Evolutionary conservation across 2,329 filamentous ascomycete species (phyloP).

Genomic region (Elsinoe arachidis): DNA sequence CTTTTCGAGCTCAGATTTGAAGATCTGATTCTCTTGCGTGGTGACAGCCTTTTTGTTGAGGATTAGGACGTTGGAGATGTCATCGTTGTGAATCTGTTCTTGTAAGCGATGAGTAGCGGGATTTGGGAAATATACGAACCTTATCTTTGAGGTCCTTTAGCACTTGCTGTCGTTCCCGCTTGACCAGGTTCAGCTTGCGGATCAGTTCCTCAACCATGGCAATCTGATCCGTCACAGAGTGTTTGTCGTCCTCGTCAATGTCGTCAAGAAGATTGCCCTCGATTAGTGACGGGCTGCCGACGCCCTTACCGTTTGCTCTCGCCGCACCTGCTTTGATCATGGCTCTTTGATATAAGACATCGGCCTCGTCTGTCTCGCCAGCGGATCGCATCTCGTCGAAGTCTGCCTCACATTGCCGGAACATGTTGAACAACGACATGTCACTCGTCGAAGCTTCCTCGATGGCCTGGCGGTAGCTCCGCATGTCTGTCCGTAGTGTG

Average conservation of each 20-base stretch:
- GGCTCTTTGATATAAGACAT: slow-evolving; percentile 79
- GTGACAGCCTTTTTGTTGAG: slow-evolving; percentile 95
- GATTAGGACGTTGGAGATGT: slow-evolving; percentile 95
- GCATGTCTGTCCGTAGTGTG: slow-evolving; percentile 76
- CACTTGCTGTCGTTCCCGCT: slow-evolving; percentile 82
- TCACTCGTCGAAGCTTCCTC: slow-evolving; percentile 86
- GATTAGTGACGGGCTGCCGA: slow-evolving; percentile 44
- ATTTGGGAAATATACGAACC: slow-evolving; percentile 44
- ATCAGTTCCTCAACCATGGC: slow-evolving; percentile 78
- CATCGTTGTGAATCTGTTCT: slow-evolving; percentile 77
- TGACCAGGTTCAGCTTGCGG: slow-evolving; percentile 84
- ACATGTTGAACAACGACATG: slow-evolving; percentile 68
- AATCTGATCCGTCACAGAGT: slow-evolving; percentile 84
- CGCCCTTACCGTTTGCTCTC: slow-evolving; percentile 48
- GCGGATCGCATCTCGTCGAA: slow-evolving; percentile 94
- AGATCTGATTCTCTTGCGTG: slow-evolving; percentile 84
- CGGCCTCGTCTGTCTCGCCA: slow-evolving; percentile 75
- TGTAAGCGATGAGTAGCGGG: slow-evolving; percentile 1
- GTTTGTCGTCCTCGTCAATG: slow-evolving; percentile 76
- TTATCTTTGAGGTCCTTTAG: slow-evolving; percentile 97
- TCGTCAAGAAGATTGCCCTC: slow-evolving; percentile 83
- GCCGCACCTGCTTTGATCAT: slow-evolving; percentile 66
- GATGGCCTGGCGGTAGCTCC: slow-evolving; percentile 78
- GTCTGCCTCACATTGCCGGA: slow-evolving; percentile 76
- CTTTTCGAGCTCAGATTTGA: slow-evolving; percentile 95